Base-by-base conservation (phyloP, 2,329 filamentous ascomycete species). In the Emydomyces testavorans region DNA sequence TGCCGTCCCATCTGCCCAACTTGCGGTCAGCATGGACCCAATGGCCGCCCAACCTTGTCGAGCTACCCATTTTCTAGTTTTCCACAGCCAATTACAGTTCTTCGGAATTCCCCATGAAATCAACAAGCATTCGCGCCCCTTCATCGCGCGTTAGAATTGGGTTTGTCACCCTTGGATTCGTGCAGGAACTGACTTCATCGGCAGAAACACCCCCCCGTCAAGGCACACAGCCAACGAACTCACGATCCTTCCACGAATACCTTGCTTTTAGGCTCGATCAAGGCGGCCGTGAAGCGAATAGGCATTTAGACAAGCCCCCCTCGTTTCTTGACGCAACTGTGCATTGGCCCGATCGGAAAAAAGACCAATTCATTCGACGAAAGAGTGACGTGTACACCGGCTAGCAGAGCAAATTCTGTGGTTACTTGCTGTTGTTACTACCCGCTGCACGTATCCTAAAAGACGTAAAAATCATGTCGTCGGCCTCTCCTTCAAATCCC, bases 401-500 rank as follows among this genome's bases (percentile, higher is more conserved):
- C 61, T 63, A 68, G 43, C 64, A 64, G 62, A 62, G 61, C 60
- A 55, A n/a, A 58, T 58, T 55, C 56, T 57, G 57, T 55, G 53
- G 56, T 60, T 58, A 48, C 53, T 53, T 60, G 60, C 60, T 59
- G 60, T 64, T 62, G 57, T 56, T 52, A 57, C 55, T 62, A 62
- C 56, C 60, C 57, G 60, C 62, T 48, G 24, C 38, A 21, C 38
- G 46, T 38, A 29, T 45, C 40, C 41, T 46, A 59, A 58, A 61
- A 61, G 57, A 64, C 60, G 62, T 67, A 85, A 87, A 92, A 75
- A 80, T 77, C 73, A 84, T 95, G 89, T 94, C 89, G 76, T 85
- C 87, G 79, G 88, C 83, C 79, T 87, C 88, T 77, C 86, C 88
- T 76, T 48, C 46, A 21, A 48, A 48, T 43, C 82, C 85, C 65